Evolutionary conservation across 495 filamentous ascomycete genomes (phyloP), one percentile per base, ranked within the genome.

Genomic region (Bacidia rubella): DNA sequence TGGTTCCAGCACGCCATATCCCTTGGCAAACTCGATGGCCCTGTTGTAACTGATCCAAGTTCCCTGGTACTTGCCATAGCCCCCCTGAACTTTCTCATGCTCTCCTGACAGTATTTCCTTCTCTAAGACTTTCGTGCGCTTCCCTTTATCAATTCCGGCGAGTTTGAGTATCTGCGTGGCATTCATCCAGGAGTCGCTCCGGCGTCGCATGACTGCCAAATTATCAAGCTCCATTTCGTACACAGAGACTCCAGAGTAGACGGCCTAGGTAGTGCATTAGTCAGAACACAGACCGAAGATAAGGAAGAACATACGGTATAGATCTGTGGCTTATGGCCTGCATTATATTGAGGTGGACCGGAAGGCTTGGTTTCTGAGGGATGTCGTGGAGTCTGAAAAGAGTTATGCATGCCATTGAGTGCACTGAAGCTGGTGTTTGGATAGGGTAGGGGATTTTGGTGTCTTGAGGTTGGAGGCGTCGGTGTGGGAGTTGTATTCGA

Each of bases 1-100:
- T 17, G 92, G 51, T 59, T 95, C 88, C 60, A 94, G 88, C 24
- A 98, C 92, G 22, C 87, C 85, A 63, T 98, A 96, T 63, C 94
- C 86, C 41, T 81, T 81, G 58, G 92, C 96, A 53, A 98, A 88
- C 52, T 95, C 87, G 27, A 93, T 77, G 2, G 90, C 92, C 49
- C 90, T 76, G 40, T 85, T 80, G 62, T 90, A 96, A 57, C 83
- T 87, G 49, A 97, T 92, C 92, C 92, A 98, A 2, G 92, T 98
- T 19, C 92, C 92, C 68, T 98, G 92, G 61, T 97, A 98, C 72
- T 95, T 95, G 47, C 92, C 92, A 62, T 98, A 98, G 7, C 92
- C 93, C 11, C 92, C 92, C 62, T 98, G 92, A 7, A 98, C 90
- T 70, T 97, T 98, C 63, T 98, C 92, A 65, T 98, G 90, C 60